Evolutionary conservation across 2,329 filamentous ascomycete species (phyloP), one percentile per base, ranked within the genome.

Genomic region (Alternaria gaisen): DNA sequence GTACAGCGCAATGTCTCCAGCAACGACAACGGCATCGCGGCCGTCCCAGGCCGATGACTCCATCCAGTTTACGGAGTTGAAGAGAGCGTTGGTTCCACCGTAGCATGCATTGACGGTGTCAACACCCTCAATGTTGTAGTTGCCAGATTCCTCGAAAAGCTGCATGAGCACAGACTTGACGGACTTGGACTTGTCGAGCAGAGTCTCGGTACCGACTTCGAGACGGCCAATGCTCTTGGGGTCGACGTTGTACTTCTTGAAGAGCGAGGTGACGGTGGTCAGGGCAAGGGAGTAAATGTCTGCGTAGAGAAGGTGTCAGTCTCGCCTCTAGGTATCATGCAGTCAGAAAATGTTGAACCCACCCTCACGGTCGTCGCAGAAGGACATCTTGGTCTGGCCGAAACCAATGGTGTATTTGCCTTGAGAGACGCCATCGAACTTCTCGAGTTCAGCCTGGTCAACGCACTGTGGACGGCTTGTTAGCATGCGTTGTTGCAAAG

Each of bases 331-430:
- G n/a, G 14, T 26, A 5, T 18, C n/a, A 36, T 7, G 18, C 5
- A 24, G 40, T 53, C 18, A 34, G 47, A 16, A 51, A 38, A 36
- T n/a, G 20, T 36, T 61, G 28, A n/a, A 69, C 70, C 68, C 66
- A 83, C 82, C 82, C 79, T 85, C 83, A 62, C 83, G 79, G 74
- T 85, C 83, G 75, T 84, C 83, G 75, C 83, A 84, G 77, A 84
- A 85, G 78, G 81, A 83, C 83, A 85, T 85, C 74, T 82, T 83
- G 66, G 83, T 84, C 79, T 84, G 83, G 70, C 83, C 83, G 62
- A 85, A 82, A 61, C 83, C 83, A 77, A 85, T 84, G 53, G 83
- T 84, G 79, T 85, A 85, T 71, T 85, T 85, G 71, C 83, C 83
- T 61, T 76, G 70, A 60, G 77, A 78, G 61, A 85, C 82, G 76